Base-by-base conservation (phyloP, 768 basidiomycete species). In the Tubosaeta brunneosetosa region DNA sequence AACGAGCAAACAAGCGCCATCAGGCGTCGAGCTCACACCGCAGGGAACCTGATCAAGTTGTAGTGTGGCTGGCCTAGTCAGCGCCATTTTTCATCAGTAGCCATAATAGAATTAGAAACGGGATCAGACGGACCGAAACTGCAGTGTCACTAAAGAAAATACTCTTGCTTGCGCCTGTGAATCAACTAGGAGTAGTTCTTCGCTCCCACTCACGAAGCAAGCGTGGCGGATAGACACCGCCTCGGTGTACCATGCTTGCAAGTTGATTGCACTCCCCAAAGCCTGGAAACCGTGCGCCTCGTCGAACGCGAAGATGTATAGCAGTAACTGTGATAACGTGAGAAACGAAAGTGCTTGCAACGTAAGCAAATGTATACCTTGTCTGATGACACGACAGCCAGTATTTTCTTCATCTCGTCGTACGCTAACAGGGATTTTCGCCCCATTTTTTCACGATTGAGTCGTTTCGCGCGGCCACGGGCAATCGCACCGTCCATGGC, bases 181-280 rank as follows among this genome's bases (percentile, higher is more conserved):
- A 53, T 84, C 82, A 3, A 83, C 66, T 0, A 84, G 61, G 0
- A 79, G 57, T 3, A 84, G 44, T 49, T 84, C 83, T 55, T 84
- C 82, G 31, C 60, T 74, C 5, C 79, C 78, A 40, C 65, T 64
- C 2, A 81, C 69, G 51, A 83, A 82, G 36, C 73, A 71, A 1
- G 74, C 68, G 16, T 69, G 67, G 3, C 44, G 52, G 14, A 83
- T 69, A 4, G 49, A 40, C 1, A 55, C 19, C 8, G 52, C 58
- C 0, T 59, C 50, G 6, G 58, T 49, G 55, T 79, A 81, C 80
- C 80, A 83, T 0, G 56, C 45, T 3, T 51, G 52, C 8, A 84
- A 67, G 42, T 75, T 69, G 6, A 78, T 62, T 0, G 73, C 45
- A 10, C 63, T 71, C 1, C 22, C 22, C 22, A 22, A 22, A 22